Evolutionary conservation across 2,329 filamentous ascomycete genomes (phyloP), one percentile per base, ranked within the genome.

Genomic region (Chaetomiaceae sp.): DNA sequence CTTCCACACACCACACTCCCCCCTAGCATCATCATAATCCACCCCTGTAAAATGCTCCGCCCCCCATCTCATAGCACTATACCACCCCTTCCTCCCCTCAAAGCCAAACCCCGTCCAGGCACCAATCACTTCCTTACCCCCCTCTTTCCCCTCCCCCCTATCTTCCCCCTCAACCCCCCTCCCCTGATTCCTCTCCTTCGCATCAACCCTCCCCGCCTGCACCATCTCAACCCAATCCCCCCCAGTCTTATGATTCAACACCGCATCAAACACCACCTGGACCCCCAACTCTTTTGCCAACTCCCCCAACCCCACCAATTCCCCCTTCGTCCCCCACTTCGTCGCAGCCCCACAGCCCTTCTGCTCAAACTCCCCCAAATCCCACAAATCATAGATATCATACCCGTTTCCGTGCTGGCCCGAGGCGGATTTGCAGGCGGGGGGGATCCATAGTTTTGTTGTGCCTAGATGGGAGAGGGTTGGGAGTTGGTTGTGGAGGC

Each of bases 291-390:
- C 67, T 44, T 76, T 70, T 0, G 82, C 82, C 12, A 68, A 66
- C 17, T 71, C 65, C 3, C 71, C 67, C 42, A 89, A 64, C 16
- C 72, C 69, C 3, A 77, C 57, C 14, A 89, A 68, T 49, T 87
- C 82, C 39, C 78, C 74, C 60, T 80, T 81, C 2, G 72, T 70
- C 2, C 85, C 85, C 84, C 84, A 89, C 72, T 87, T 88, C 1
- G 85, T 88, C 3, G 70, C 68, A n/a, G n/a, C n/a, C 5, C 68
- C 68, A 0, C 71, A 64, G 16, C 81, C 82, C 63, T 88, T 88
- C 61, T 87, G 83, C 37, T 87, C 78, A 58, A 88, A 89, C 62
- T 89, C 85, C 27, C 85, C 85, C 3, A 86, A 66, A 55, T 86
- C 83, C 59, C 82, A 86, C 13, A 89, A 66, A 62, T 88, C 85